Evolutionary conservation across 2,329 filamentous ascomycete species (phyloP).

Genomic region (Ascochyta lentis): DNA sequence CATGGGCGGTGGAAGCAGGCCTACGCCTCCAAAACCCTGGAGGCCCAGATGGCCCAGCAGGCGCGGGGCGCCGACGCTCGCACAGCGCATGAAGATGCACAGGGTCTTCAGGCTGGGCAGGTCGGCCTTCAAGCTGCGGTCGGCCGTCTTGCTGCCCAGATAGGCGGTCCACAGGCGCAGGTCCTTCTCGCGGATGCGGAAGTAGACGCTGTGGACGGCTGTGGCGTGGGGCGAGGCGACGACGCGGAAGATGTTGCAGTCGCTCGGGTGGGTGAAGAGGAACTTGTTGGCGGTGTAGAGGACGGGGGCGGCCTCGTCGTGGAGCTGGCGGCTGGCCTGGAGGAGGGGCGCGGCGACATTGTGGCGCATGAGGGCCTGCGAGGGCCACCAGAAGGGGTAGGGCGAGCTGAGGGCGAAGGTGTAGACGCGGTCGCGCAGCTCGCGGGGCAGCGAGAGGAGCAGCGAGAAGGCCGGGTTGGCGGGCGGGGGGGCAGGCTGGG

Average conservation of each 20-base stretch:
- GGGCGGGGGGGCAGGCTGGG: neutral
- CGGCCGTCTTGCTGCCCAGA: conserved; percentile 37
- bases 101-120: conserved; percentile 46
- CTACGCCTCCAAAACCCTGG: conserved; percentile 16
- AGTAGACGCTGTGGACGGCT: conserved; percentile 40
- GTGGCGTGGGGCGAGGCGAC: conserved; percentile 37
- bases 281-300: conserved; percentile 49
- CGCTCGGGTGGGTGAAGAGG: conserved; percentile 48
- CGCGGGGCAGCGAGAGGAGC: conserved; percentile 45
- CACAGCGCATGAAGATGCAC: conserved; percentile 45
- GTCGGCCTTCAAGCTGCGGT: conserved; percentile 42
- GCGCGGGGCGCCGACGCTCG: conserved; percentile 27
- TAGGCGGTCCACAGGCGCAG: conserved; percentile 47
- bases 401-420: conserved; percentile 38
- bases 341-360: conserved; percentile 38
- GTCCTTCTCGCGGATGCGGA: conserved; percentile 48
- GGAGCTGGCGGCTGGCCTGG: conserved; percentile 36
- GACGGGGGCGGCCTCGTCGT: conserved; percentile 42
- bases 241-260: conserved; percentile 50
- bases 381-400: conserved; percentile 45
- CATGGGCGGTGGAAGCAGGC: conserved; percentile 20
- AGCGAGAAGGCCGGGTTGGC: conserved; percentile 39
- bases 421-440: conserved; percentile 48
- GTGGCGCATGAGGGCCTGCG: conserved; percentile 25
- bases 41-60: conserved; percentile 11